Conservation (phyloP, 2,329 filamentous ascomycete species). For the Penicillium frequentans region DNA sequence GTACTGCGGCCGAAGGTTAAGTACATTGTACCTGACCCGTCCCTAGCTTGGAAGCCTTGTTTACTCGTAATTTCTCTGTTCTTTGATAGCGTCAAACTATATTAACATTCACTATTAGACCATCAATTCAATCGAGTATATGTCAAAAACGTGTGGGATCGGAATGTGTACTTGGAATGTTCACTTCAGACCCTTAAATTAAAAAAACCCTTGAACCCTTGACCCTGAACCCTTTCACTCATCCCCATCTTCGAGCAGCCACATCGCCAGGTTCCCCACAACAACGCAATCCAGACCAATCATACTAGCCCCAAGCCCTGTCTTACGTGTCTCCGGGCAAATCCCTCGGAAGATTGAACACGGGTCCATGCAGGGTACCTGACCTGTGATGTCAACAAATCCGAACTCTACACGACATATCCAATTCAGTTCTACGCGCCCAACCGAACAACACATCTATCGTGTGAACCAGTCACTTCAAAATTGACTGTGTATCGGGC, state of each 20-base stretch:
- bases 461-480: background rate
- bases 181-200: background rate
- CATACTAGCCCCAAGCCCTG: background rate
- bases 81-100: background rate
- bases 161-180: background rate
- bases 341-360: background rate
- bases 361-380: background rate
- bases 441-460: background rate
- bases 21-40: background rate
- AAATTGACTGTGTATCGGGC: background rate
- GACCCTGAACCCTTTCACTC: background rate
- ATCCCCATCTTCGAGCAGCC: background rate
- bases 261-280: background rate
- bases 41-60: background rate
- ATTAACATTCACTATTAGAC: background rate
- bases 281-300: background rate
- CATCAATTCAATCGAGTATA: background rate
- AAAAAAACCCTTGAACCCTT: background rate
- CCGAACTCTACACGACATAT: background rate
- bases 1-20: background rate
- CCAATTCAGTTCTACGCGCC: conserved; percentile 1
- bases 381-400: conserved; percentile 1
- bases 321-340: conserved; percentile 3
- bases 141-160: background rate
- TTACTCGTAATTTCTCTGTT: background rate